Percentiles rank a stretch among this genome's conserved stretches.
phyloP scores from a whole-genome alignment of 2,329 filamentous ascomycete species.

The Rachicladosporium sp. region DNA sequence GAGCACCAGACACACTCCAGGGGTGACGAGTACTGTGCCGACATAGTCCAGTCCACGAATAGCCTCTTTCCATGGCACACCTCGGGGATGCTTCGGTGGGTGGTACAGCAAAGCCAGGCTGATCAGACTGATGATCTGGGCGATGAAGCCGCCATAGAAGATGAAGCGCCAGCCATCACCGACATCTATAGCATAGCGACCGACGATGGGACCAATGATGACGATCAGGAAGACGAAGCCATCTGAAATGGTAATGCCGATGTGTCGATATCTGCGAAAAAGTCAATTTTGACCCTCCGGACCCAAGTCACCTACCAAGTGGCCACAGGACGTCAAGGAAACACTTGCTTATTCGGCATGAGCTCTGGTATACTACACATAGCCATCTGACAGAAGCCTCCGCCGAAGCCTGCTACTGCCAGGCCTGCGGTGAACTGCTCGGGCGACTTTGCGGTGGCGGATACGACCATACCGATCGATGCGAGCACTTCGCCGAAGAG shows the following conservation, averaged over 20 bases:
- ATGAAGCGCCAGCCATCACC: constrained; percentile 32
- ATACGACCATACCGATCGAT: too few relatives aligned
- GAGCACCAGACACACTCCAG: constrained; percentile 17
- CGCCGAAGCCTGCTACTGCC: too few relatives aligned
- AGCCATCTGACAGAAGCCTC: constrained; percentile 5
- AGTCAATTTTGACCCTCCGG: too few relatives aligned
- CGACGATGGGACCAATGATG: constrained; percentile 34
- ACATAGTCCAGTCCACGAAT: constrained; percentile 18
- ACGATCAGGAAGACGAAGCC: constrained; percentile 31
- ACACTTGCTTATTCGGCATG: constrained; percentile 10
- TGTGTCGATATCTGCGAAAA: constrained; percentile 9
- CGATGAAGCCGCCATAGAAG: constrained; percentile 34
- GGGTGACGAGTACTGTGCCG: constrained; percentile 8
- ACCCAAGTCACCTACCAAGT: too few relatives aligned
- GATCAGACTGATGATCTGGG: constrained; percentile 30
- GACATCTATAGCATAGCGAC: constrained; percentile 29
- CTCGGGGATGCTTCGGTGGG: constrained; percentile 27
- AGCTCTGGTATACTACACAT: constrained; percentile 15
- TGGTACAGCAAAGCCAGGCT: constrained; percentile 30
- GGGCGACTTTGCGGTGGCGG: too few relatives aligned
- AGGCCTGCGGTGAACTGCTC: too few relatives aligned
- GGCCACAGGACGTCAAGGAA: too few relatives aligned
- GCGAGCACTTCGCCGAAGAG: too few relatives aligned
- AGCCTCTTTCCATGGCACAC: constrained; percentile 12
- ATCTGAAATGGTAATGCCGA: constrained; percentile 12